Evolutionary conservation across 768 basidiomycete species (phyloP).

Genomic region (Galerina sulciceps): DNA sequence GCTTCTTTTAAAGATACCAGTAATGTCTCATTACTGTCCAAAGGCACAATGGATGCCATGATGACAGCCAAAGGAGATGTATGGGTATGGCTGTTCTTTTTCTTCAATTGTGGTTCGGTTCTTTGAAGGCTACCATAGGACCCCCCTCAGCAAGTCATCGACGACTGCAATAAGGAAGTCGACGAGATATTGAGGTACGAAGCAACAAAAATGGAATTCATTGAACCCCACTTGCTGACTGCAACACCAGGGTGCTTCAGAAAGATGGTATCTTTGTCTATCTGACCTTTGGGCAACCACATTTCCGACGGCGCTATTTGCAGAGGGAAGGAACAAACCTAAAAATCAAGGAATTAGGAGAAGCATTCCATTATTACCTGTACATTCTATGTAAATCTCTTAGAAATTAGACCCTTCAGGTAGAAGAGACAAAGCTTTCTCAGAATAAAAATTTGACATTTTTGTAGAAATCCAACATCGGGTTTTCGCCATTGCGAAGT

Average conservation of each 20-base stretch:
- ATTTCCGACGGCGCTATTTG: constrained; percentile 78
- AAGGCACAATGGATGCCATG: constrained; percentile 88
- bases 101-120: neutral
- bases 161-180: constrained; percentile 77
- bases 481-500: constrained; percentile 83
- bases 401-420: neutral
- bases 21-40: neutral
- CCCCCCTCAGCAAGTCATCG: constrained; percentile 71
- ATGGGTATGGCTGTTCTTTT: constrained; percentile 55
- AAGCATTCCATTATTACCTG: constrained; percentile 84
- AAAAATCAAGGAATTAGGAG: constrained; percentile 73
- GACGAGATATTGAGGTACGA: constrained; percentile 72
- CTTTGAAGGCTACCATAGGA: constrained; percentile 47
- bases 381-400: constrained; percentile 60
- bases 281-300: constrained; percentile 88
- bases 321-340: constrained; percentile 58
- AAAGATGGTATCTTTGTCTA: constrained; percentile 70
- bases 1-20: neutral
- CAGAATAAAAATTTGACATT: constrained; percentile 94
- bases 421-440: constrained; percentile 3
- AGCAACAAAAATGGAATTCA: neutral
- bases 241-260: constrained; percentile 59
- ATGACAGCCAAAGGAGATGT: constrained; percentile 83
- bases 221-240: neutral
- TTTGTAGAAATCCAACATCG: constrained; percentile 86